A percentile compares a stretch with the other conserved stretches of the same genome.
phyloP scores from a whole-genome alignment of 2,329 filamentous ascomycete genomes.

The Cladophialophora exuberans region DNA sequence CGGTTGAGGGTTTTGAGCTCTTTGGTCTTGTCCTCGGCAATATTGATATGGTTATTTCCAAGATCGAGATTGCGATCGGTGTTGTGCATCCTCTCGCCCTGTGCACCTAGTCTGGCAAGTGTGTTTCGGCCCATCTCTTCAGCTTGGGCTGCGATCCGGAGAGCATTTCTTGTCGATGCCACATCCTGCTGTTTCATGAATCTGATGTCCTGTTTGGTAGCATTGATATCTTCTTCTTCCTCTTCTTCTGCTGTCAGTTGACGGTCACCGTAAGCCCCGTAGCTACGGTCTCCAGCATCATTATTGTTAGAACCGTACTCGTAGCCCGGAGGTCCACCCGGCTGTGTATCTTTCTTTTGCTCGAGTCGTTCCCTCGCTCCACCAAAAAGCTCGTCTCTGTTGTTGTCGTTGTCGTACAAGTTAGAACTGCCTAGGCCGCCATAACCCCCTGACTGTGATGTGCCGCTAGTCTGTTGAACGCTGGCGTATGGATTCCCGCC shows the following conservation, averaged over 20 bases:
- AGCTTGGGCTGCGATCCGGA: constrained; percentile 68
- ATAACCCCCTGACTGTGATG: constrained; percentile 56
- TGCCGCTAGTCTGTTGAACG: constrained; percentile 39
- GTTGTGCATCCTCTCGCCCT: constrained; percentile 80
- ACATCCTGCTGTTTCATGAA: constrained; percentile 79
- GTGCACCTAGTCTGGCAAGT: constrained; percentile 72
- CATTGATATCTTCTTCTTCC: constrained; percentile 71
- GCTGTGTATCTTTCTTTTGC: constrained; percentile 44
- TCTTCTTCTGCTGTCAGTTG: constrained; percentile 83
- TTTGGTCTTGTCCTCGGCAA: constrained; percentile 77
- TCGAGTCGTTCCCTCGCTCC: constrained; percentile 56
- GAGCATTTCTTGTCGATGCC: constrained; percentile 69
- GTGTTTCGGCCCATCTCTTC: constrained; percentile 73
- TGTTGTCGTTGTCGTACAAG: constrained; percentile 58
- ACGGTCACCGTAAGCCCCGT: constrained; percentile 65
- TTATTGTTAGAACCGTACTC: constrained; percentile 37
- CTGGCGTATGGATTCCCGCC: constrained; percentile 43
- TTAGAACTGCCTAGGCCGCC: constrained; percentile 57
- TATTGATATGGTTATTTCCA: constrained; percentile 72
- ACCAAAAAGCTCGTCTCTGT: constrained; percentile 62
- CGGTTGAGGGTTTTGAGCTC: constrained; percentile 85
- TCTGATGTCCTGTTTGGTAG: constrained; percentile 73
- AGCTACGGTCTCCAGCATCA: constrained; percentile 41
- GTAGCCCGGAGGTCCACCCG: constrained; percentile 38
- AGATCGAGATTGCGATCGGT: constrained; percentile 82